Conservation (phyloP, 2,329 filamentous ascomycete species). For the Lizonia empirigonia region DNA sequence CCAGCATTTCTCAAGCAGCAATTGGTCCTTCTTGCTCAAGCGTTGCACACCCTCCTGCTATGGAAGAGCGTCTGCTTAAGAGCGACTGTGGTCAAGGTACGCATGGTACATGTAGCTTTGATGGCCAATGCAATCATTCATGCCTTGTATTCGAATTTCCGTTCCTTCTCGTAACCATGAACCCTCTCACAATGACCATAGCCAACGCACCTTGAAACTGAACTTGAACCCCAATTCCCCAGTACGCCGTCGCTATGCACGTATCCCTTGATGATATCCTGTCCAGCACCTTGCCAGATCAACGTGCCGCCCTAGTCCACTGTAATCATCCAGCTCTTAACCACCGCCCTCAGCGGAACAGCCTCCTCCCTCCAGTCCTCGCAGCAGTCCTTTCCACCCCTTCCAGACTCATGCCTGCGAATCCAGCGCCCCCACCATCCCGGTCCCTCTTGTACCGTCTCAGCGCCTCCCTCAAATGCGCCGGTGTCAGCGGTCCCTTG, state of each 20-base stretch:
- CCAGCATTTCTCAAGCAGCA: no score
- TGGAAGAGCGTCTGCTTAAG: no score
- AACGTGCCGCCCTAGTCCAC: not conserved
- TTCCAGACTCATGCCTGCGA: constrained; percentile 57
- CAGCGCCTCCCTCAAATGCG: constrained; percentile 75
- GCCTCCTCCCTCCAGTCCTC: constrained; percentile 52
- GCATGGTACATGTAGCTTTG: no score
- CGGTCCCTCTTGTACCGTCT: constrained; percentile 68
- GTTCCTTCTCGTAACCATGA: no score
- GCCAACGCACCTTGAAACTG: no score
- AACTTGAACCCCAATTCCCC: not conserved
- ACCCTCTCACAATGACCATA: no score
- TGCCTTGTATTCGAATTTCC: no score
- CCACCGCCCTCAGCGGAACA: constrained; percentile 49
- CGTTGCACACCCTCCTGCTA: no score
- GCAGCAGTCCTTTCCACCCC: constrained; percentile 53
- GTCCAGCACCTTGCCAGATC: not conserved
- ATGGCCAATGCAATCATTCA: no score
- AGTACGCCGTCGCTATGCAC: constrained; percentile 17
- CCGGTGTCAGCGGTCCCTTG: constrained; percentile 68
- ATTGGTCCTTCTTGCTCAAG: no score
- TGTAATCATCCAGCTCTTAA: not conserved
- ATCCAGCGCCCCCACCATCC: constrained; percentile 65
- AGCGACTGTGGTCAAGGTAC: no score
- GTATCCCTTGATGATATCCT: not conserved